Percentiles rank a stretch among this genome's conserved stretches.
These are phyloP conservation scores for Aspergillus brasiliensis DNA, from an alignment of 2,329 filamentous ascomycete genomes.

Conservation along the genomic window DNA sequence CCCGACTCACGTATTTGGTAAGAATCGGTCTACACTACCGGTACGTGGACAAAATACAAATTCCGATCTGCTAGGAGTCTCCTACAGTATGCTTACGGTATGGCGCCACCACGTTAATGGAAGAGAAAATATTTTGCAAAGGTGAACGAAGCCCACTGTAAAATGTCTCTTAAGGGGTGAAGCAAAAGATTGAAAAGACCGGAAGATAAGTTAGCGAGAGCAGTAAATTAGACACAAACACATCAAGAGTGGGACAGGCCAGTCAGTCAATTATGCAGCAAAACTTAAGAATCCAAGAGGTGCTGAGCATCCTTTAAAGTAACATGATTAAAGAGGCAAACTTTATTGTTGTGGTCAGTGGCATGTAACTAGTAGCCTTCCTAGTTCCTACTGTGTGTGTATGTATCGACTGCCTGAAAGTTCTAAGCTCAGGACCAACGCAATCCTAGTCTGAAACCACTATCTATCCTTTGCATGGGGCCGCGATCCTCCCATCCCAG, in stretches of 20 bases:
- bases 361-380: not conserved
- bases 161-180: not conserved
- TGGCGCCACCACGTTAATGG: conserved; percentile 15
- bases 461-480: conserved; percentile 2
- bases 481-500: conserved; percentile 5
- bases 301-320: not conserved
- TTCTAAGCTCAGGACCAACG: conserved; percentile 7
- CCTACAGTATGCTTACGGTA: conserved; percentile 10
- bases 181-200: not conserved
- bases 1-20: conserved; percentile 7
- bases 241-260: not conserved
- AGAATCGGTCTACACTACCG: conserved; percentile 8
- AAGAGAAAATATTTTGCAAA: not conserved
- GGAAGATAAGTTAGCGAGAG: not conserved
- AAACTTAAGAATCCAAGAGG: not conserved
- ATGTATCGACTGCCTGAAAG: too few relatives aligned
- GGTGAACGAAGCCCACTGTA: not conserved
- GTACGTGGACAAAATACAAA: conserved; percentile 11
- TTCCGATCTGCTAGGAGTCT: conserved; percentile 15
- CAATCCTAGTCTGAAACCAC: conserved; percentile 4
- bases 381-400: too few relatives aligned
- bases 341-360: not conserved
- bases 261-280: not conserved
- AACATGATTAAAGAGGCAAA: not conserved
- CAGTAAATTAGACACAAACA: not conserved